Base-by-base conservation (phyloP, 768 basidiomycete species). In the Lenzites betulinus region DNA sequence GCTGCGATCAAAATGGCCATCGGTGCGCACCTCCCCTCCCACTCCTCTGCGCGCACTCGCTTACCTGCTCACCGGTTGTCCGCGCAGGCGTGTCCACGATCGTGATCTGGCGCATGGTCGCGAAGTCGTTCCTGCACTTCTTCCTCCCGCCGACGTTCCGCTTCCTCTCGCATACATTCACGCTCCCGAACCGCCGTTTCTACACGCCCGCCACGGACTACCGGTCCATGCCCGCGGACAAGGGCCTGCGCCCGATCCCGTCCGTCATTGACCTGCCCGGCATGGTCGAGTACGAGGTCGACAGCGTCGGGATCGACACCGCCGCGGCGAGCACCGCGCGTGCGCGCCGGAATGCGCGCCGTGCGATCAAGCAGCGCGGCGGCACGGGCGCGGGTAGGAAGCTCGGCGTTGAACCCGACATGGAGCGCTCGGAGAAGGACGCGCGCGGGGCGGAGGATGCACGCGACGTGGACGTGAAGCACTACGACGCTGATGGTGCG, bases 131-230 rank as follows among this genome's bases (percentile, higher is more conserved):
- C 2, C 74, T 93, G 20, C 90, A 93, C 66, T 67, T 84, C 7
- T 74, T 89, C 46, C 84, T 98, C 0, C 95, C 95, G 0, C 92
- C 93, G 0, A 78, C 86, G 18, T 97, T 93, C 81, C 89, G 95
- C 59, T 75, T 85, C 46, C 78, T 92, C 61, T 80, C 90, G 8
- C 81, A 80, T 28, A 78, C 84, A 39, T 81, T 92, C 68, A 78
- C 78, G 8, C 83, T 98, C 4, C 96, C 95, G 0, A 85, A 87
- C 61, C 83, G 96, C 11, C 81, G 93, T 16, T 93, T 93, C 75
- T 97, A 98, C 72, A 90, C 88, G 6, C 89, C 93, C 28, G 92
- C 95, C 30, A 94, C 93, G 67, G 94, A 95, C 66, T 97, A 97
- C 73, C 81, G 79, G 30, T 80, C 73, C 26, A 84, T 91, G 1